These are phyloP conservation scores for Sphenostylis stenocarpa DNA, from an alignment of 306 rosid genomes.

Conservation along the genomic window DNA sequence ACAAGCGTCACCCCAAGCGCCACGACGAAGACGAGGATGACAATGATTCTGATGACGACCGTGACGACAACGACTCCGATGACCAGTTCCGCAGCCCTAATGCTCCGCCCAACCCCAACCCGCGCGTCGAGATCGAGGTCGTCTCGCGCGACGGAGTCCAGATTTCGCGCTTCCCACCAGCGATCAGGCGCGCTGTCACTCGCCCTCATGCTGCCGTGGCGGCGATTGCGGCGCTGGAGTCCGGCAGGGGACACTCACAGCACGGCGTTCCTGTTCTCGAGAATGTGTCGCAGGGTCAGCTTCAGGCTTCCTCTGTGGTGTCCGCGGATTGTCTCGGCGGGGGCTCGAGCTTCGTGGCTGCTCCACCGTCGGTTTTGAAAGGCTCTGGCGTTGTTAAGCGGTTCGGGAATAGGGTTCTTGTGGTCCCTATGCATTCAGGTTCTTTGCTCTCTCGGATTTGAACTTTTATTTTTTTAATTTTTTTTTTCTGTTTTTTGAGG, in stretches of 20 bases:
- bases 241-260: background rate
- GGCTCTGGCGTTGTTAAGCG: background rate
- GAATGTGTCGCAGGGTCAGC: slow-evolving; percentile 1
- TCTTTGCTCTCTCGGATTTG: background rate
- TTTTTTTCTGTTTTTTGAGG: background rate
- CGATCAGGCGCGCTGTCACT: background rate
- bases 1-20: background rate
- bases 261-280: background rate
- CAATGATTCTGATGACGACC: background rate
- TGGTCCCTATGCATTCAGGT: background rate
- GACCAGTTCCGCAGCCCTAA: background rate
- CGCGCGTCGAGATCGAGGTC: background rate
- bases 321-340: background rate
- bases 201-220: background rate
- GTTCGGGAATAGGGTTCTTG: background rate
- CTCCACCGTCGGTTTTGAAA: background rate
- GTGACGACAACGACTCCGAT: background rate
- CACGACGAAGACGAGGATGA: background rate
- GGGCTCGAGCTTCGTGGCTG: background rate
- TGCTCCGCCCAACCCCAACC: background rate
- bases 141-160: background rate
- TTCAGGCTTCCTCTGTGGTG: background rate
- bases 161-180: background rate
- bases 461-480: too few relatives aligned
- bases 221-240: background rate